Percentiles rank a stretch among this genome's conserved stretches.
phyloP scores from a whole-genome alignment of 257 asterid genomes.

The Misopates orontium region DNA sequence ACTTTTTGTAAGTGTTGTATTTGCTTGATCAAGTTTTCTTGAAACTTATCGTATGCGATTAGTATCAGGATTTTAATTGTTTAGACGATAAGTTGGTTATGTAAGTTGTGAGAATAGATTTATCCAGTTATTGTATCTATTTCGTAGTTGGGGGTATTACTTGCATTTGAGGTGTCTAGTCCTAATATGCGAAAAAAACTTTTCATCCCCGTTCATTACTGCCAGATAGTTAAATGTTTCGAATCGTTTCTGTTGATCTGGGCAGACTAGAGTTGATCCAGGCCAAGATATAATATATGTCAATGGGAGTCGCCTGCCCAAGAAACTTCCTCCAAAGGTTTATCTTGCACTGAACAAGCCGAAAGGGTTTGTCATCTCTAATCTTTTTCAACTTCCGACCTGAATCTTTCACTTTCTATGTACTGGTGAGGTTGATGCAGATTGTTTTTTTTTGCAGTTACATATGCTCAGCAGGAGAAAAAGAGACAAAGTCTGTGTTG shows the following conservation, averaged over 20 bases:
- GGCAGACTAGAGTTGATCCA: conserved; percentile 95
- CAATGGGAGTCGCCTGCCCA: conserved; percentile 77
- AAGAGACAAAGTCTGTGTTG: conserved; percentile 78
- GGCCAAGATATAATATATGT: conserved; percentile 83
- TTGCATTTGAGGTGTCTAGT: too few relatives aligned
- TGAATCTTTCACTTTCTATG: conserved; percentile 17
- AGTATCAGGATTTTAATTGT: conserved; percentile 20
- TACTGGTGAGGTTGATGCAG: conserved; percentile 29
- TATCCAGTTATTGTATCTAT: background rate
- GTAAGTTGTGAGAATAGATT: background rate
- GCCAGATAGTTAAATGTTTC: background rate
- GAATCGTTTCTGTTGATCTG: conserved; percentile 30
- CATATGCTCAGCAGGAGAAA: conserved; percentile 94
- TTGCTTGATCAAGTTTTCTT: background rate
- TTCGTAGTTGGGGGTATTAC: background rate
- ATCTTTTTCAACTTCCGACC: conserved; percentile 18
- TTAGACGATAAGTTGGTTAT: conserved; percentile 4
- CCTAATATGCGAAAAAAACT: too few relatives aligned
- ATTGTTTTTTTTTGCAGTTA: conserved; percentile 52
- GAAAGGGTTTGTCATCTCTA: conserved; percentile 70
- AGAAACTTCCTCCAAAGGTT: conserved; percentile 90
- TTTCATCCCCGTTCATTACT: background rate
- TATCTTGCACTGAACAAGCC: conserved; percentile 98
- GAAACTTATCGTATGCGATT: conserved; percentile 4
- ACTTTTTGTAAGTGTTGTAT: background rate